A percentile compares a stretch with the other conserved stretches of the same genome.
Evolutionary conservation across 495 filamentous ascomycete species (phyloP).

Genomic region (Lophium mytilinum): DNA sequence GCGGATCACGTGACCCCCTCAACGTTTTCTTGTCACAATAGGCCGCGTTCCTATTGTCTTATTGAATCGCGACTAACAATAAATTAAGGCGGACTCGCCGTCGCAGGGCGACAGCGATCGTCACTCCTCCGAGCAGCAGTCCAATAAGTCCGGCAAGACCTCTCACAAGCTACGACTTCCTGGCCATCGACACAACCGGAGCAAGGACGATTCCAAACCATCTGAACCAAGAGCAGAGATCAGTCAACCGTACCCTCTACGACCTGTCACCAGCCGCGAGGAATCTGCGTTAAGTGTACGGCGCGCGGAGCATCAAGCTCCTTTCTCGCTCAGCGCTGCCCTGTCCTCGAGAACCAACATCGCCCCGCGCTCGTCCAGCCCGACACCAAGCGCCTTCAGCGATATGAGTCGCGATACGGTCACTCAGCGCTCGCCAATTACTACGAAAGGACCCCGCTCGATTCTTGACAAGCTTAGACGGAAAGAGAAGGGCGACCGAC

Average conservation of each 20-base stretch:
- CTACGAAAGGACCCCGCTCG: constrained; percentile 43
- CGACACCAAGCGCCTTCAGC: constrained; percentile 63
- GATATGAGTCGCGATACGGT: constrained; percentile 24
- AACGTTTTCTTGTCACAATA: background rate
- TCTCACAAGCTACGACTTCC: constrained; percentile 59
- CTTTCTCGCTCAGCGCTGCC: constrained; percentile 33
- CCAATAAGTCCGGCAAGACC: constrained; percentile 28
- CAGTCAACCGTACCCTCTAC: constrained; percentile 23
- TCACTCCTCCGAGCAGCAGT: constrained; percentile 16
- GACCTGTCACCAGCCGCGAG: constrained; percentile 61
- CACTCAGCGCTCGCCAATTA: constrained; percentile 50
- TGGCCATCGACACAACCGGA: constrained; percentile 61
- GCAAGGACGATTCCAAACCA: constrained; percentile 61
- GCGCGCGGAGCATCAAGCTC: constrained; percentile 34
- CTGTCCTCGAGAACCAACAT: constrained; percentile 44
- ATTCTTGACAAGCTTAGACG: constrained; percentile 59
- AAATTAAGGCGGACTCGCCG: constrained; percentile 13
- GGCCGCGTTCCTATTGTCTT: too few relatives aligned
- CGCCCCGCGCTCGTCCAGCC: constrained; percentile 58
- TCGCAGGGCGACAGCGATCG: constrained; percentile 20
- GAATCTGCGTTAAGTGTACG: constrained; percentile 52
- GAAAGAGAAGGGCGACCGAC: constrained; percentile 47
- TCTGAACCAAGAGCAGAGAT: constrained; percentile 16
- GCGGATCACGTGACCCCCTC: too few relatives aligned
- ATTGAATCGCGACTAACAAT: constrained; percentile 1